Conservation (phyloP, 345 rosid genomes). For the Gynandropsis gynandra region DNA sequence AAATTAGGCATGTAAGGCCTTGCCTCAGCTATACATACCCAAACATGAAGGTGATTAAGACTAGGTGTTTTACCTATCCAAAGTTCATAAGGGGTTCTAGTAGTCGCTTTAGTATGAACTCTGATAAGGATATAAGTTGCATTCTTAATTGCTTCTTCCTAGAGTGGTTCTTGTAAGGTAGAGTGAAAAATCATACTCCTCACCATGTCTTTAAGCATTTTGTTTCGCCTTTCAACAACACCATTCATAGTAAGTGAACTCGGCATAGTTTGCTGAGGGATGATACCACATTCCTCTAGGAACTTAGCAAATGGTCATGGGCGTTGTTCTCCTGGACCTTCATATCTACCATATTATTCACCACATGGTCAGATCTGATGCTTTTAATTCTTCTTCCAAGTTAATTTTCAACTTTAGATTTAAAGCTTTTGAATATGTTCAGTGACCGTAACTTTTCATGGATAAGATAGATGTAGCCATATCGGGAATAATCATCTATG, state of each 20-base stretch:
- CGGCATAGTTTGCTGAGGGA: neutral
- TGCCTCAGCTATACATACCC: neutral
- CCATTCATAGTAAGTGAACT: neutral
- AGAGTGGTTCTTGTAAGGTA: neutral
- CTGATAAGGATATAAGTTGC: neutral
- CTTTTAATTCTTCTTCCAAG: neutral
- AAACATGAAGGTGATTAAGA: neutral
- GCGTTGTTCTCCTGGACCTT: neutral
- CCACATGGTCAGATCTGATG: neutral
- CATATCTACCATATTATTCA: neutral
- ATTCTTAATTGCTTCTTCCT: neutral
- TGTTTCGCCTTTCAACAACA: neutral
- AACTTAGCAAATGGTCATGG: neutral
- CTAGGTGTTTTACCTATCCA: neutral
- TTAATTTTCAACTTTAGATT: neutral
- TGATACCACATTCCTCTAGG: neutral
- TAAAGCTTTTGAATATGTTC: neutral
- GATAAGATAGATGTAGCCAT: neutral
- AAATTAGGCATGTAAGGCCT: neutral
- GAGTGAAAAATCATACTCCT: neutral
- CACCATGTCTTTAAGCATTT: neutral
- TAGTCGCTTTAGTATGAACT: neutral
- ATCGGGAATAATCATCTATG: neutral
- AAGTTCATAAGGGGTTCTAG: neutral
- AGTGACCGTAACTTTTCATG: neutral